These are phyloP conservation scores for Talaromyces ruber DNA, from an alignment of 495 filamentous ascomycete genomes.

Conservation along the genomic window DNA sequence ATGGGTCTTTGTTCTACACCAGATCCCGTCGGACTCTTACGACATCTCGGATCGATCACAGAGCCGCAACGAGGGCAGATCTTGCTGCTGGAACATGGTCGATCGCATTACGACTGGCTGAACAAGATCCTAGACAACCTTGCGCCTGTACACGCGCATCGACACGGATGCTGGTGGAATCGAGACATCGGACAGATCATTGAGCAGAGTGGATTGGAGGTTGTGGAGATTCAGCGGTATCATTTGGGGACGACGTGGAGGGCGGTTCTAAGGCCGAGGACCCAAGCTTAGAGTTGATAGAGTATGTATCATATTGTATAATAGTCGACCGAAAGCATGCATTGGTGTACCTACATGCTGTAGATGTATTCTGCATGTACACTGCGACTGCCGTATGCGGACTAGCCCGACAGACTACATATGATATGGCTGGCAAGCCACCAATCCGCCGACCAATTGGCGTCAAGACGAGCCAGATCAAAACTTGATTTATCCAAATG, in stretches of 20 bases:
- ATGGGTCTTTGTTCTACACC: conserved; percentile 87
- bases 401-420: neutral
- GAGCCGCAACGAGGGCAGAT: conserved; percentile 56
- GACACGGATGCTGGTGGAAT: conserved; percentile 97
- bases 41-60: conserved; percentile 32
- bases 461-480: neutral
- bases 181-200: conserved; percentile 79
- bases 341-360: neutral
- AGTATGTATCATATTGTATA: neutral
- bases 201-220: conserved; percentile 69
- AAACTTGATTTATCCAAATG: neutral
- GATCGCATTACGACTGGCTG: conserved; percentile 65
- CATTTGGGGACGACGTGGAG: conserved; percentile 75
- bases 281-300: neutral
- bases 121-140: conserved; percentile 71
- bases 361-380: neutral
- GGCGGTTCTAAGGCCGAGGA: conserved; percentile 47
- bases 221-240: conserved; percentile 58
- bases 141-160: conserved; percentile 68
- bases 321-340: neutral
- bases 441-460: neutral
- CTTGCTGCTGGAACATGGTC: conserved; percentile 85
- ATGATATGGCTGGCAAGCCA: neutral
- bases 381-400: neutral
- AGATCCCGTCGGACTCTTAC: conserved; percentile 61